phyloP scores from a whole-genome alignment of 306 rosid genomes.

The Gynostemma pentaphyllum region DNA sequence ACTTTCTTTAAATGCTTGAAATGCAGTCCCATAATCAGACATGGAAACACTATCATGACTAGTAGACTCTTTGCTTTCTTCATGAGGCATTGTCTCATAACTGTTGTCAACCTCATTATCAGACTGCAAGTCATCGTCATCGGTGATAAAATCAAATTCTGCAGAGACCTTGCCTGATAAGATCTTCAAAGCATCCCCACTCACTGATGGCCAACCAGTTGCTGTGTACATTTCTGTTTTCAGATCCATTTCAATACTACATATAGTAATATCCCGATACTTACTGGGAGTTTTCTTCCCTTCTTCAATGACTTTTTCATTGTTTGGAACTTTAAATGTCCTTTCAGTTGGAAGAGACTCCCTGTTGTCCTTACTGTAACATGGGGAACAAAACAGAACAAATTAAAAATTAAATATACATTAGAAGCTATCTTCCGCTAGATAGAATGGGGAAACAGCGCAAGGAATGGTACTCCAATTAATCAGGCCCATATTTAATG shows the following conservation, averaged over 20 bases:
- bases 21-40: constrained; percentile 67
- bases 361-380: constrained; percentile 51
- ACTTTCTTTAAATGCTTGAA: constrained; percentile 53
- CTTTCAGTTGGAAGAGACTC: constrained; percentile 49
- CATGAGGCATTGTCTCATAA: constrained; percentile 23
- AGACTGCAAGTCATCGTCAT: constrained; percentile 16
- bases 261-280: constrained; percentile 44
- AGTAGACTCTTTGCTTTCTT: constrained; percentile 11
- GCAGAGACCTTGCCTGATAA: constrained; percentile 86
- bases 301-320: constrained; percentile 54
- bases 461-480: too few relatives aligned
- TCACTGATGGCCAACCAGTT: constrained; percentile 91
- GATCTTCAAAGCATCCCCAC: constrained; percentile 66
- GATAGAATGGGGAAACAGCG: too few relatives aligned
- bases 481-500: too few relatives aligned
- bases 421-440: background rate
- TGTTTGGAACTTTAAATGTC: constrained; percentile 62
- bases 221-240: constrained; percentile 66
- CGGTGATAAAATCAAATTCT: constrained; percentile 47
- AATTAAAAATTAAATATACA: background rate
- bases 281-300: constrained; percentile 69
- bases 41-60: constrained; percentile 17
- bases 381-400: constrained; percentile 18
- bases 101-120: constrained; percentile 24
- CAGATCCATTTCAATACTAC: constrained; percentile 28